phyloP scores from a whole-genome alignment of 495 filamentous ascomycete species.

The Tuber umbilicatum region DNA sequence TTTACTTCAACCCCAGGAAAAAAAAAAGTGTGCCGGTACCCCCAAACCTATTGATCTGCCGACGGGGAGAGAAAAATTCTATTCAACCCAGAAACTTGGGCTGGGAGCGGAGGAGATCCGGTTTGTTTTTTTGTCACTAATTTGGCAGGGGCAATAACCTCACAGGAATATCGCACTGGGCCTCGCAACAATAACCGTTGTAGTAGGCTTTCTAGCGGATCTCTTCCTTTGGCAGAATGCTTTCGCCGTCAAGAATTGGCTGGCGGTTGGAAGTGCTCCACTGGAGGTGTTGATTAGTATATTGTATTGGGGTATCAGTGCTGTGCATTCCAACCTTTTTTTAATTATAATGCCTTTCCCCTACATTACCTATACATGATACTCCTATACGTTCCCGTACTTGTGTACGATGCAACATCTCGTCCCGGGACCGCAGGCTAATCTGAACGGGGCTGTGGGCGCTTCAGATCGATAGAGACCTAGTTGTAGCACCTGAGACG shows the following conservation, averaged over 20 bases:
- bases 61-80: constrained; percentile 56
- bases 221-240: constrained; percentile 57
- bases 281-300: constrained; percentile 74
- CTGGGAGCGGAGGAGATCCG: constrained; percentile 42
- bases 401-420: neutral
- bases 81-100: constrained; percentile 64
- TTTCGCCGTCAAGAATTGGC: constrained; percentile 66
- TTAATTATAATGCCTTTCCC: constrained; percentile 9
- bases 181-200: constrained; percentile 63
- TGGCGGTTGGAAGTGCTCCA: constrained; percentile 67
- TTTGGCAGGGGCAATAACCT: constrained; percentile 21
- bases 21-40: constrained; percentile 5
- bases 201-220: constrained; percentile 66
- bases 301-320: constrained; percentile 74
- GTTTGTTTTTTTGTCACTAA: constrained; percentile 39
- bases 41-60: constrained; percentile 42
- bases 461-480: constrained; percentile 30
- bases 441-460: neutral
- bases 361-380: neutral
- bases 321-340: constrained; percentile 37
- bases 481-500: constrained; percentile 49
- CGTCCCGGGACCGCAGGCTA: constrained; percentile 2
- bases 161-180: constrained; percentile 69
- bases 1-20: neutral
- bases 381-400: neutral